These are phyloP conservation scores for Lolium perenne DNA, from an alignment of 176 grass and related monocot genomes.

Conservation along the genomic window DNA sequence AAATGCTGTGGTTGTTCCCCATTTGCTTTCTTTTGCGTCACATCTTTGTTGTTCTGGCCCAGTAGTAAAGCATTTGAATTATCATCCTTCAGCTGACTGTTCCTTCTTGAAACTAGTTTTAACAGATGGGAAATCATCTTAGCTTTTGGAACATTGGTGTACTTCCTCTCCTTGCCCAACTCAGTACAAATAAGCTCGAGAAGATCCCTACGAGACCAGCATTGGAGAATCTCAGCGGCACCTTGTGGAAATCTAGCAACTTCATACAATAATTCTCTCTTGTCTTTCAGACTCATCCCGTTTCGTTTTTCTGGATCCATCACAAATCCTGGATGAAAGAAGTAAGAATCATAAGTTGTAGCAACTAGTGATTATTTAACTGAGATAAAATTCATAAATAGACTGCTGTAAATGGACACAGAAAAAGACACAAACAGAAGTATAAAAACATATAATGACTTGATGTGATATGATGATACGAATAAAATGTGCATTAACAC, in stretches of 20 bases:
- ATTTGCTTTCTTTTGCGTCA: slow-evolving; percentile 43
- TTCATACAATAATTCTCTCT: slow-evolving; percentile 81
- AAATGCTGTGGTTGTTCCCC: slow-evolving; percentile 38
- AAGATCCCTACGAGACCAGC: slow-evolving; percentile 85
- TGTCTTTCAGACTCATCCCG: slow-evolving; percentile 74
- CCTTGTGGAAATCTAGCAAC: slow-evolving; percentile 65
- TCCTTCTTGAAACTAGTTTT: slow-evolving; percentile 68
- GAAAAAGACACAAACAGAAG: not conserved
- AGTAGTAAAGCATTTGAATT: slow-evolving; percentile 41
- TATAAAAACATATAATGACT: not conserved
- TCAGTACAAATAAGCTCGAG: slow-evolving; percentile 84
- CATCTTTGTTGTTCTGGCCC: slow-evolving; percentile 45
- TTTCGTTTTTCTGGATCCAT: slow-evolving; percentile 64
- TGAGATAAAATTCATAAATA: not conserved
- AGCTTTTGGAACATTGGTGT: slow-evolving; percentile 79
- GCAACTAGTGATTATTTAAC: slow-evolving; percentile 17
- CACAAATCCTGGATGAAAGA: slow-evolving; percentile 55
- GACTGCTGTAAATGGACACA: slow-evolving; percentile 11
- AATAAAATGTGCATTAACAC: slow-evolving; percentile 9
- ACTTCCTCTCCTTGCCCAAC: slow-evolving; percentile 95
- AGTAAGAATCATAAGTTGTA: slow-evolving; percentile 29
- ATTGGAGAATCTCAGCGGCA: slow-evolving; percentile 85
- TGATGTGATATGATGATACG: not conserved
- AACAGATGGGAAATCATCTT: slow-evolving; percentile 95
- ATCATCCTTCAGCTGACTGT: slow-evolving; percentile 38